Evolutionary conservation across 2,329 filamentous ascomycete species (phyloP), one percentile per base, ranked within the genome.

Genomic region (Arachnomyces sp.): DNA sequence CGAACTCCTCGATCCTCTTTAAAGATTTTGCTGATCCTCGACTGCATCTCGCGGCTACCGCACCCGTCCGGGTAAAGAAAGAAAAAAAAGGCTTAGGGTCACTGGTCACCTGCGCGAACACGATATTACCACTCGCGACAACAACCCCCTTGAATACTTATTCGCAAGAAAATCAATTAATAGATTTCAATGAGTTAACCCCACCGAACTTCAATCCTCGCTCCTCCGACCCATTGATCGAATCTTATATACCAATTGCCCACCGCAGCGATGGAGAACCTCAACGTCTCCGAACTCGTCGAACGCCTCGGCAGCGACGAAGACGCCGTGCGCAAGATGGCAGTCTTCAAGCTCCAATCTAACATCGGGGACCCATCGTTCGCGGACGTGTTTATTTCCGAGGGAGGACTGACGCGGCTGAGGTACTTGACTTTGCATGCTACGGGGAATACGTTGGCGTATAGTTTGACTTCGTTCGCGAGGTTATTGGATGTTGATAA

Each of bases 261-360:
- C 21, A 25, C 21, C 21, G 5, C 5, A 30, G 21, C 35, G 45
- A 77, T 77, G 74, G 74, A 77, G 43, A 71, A 62, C 54, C 62
- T 72, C 55, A 73, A 73, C 55, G 65, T 79, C 45, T 62, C 72
- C 35, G 74, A 78, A 50, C 64, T 80, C 49, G 73, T 81, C 44
- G 68, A 72, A 46, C 71, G 75, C 38, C 66, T 82, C 43, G 69
- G 72, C 33, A 76, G 74, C 51, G 73, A 78, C 42, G 77, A 95
- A 66, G 92, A 98, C 72, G 89, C 86, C 42, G 82, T 86, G 52
- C 86, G 89, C 57, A 98, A 98, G 66, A 95, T 96, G 86, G 92
- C 92, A 45, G 92, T 93, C 45, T 98, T 98, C 77, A 95, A 95
- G 69, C 79, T 98, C 50, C 92, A 98, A 66, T 83, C 78, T 48